Evolutionary conservation across 2,329 filamentous ascomycete genomes (phyloP), one percentile per base, ranked within the genome.

Genomic region (Xylaria sp.): DNA sequence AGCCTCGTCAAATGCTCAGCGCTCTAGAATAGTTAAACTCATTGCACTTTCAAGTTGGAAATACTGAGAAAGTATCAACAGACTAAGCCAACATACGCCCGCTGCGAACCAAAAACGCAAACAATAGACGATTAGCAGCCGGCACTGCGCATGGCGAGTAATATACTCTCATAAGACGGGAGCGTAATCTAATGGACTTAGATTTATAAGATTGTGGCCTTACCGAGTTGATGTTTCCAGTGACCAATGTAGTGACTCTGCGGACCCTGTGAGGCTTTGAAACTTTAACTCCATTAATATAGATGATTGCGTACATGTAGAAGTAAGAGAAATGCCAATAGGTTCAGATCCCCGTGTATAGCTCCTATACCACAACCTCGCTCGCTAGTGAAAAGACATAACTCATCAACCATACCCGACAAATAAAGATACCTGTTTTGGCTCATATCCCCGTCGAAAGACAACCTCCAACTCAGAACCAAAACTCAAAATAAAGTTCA

Each of bases 391-490:
- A 65, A 69, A 52, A 62, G 55, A 71, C 65, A 69, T 65, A 71
- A 72, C 51, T 73, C 73, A 66, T 75, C 48, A 74, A 73, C 66
- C 67, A 69, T 71, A 67, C 67, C 69, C 66, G 54, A 73, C 65
- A 73, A 72, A 65, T 59, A 70, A 59, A 57, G 73, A 63, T 5
- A 51, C 60, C 46, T 25, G 25, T 59, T 48, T 41, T 56, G 44
- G 10, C 13, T 63, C n/a, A 61, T 13, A 46, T 7, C 12, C 37
- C 31, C 57, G 2, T 13, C 44, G 7, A 37, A 52, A 50, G 60
- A 52, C 28, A 65, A 66, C 39, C 8, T 10, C 55, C 46, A 68
- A 34, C 28, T 15, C 8, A 50, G 15, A 46, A 64, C 52, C 56
- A 56, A 41, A 54, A 50, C 71, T 25, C 54, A 63, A 70, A 67